Evolutionary conservation across 2,329 filamentous ascomycete genomes (phyloP).

Genomic region (Talaromyces rugulosus): DNA sequence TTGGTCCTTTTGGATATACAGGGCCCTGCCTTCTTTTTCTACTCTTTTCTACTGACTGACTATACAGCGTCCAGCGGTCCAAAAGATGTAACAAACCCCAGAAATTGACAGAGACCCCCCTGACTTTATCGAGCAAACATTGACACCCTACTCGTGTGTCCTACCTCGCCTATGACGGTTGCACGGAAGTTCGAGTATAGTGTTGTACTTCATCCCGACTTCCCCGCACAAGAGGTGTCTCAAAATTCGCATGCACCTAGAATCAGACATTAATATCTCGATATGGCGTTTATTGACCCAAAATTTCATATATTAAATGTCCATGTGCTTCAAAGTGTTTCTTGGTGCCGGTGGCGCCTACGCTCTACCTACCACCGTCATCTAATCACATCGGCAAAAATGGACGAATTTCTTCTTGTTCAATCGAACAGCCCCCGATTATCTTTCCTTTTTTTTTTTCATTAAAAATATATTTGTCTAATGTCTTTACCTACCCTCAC

Average conservation of each 20-base stretch:
- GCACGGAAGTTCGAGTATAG: not conserved
- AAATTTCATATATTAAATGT: not conserved
- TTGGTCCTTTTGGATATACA: not conserved
- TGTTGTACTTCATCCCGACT: not conserved
- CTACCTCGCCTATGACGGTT: not conserved
- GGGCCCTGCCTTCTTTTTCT: not conserved
- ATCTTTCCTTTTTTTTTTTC: not conserved
- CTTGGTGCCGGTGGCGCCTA: not conserved
- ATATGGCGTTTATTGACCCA: not conserved
- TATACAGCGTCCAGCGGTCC: not conserved
- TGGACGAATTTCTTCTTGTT: not conserved
- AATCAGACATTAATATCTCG: not conserved
- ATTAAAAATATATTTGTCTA: not conserved
- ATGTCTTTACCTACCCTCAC: not conserved
- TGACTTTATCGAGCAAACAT: not conserved
- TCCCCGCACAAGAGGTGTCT: not conserved
- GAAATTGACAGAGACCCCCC: not conserved
- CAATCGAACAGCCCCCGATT: not conserved
- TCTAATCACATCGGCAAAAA: not conserved
- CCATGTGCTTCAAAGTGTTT: not conserved
- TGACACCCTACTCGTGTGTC: not conserved
- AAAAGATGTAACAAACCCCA: not conserved
- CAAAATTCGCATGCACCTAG: not conserved
- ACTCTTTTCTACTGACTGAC: not conserved
- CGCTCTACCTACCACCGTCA: not conserved